Evolutionary conservation across 192 early-diverging fungal species (phyloP).

Genomic region (Entrophospora sp.): DNA sequence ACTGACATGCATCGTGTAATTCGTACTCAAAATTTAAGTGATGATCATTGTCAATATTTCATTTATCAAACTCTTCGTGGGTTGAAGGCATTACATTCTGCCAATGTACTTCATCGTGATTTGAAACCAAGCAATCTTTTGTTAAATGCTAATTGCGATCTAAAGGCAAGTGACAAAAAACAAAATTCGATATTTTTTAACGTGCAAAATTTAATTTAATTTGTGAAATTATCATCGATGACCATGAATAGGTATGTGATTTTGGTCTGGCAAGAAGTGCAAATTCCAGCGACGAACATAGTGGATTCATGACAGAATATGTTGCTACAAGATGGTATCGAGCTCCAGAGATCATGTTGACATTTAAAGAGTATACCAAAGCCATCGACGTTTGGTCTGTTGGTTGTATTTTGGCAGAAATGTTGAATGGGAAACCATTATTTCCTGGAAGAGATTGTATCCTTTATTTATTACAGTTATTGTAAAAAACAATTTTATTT

Average conservation of each 20-base stretch:
- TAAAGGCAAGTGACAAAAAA: no score
- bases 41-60: slow-evolving; percentile 87
- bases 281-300: no score
- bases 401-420: slow-evolving; percentile 93
- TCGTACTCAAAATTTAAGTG: slow-evolving; percentile 71
- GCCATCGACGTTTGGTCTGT: slow-evolving; percentile 94
- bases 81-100: slow-evolving; percentile 89
- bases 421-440: slow-evolving; percentile 69
- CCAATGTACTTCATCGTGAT: slow-evolving; percentile 86
- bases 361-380: slow-evolving; percentile 83
- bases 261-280: slow-evolving; percentile 87
- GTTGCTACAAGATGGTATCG: slow-evolving; percentile 95
- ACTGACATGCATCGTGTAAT: slow-evolving; percentile 88
- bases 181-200: no score
- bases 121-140: slow-evolving; percentile 86
- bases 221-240: no score
- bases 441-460: slow-evolving; percentile 81
- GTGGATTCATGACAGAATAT: slow-evolving; percentile 91
- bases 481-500: neutral
- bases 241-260: no score
- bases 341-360: slow-evolving; percentile 90
- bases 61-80: slow-evolving; percentile 82
- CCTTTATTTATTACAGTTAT: neutral
- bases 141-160: slow-evolving; percentile 83
- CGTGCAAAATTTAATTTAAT: no score